Percentiles rank a stretch among this genome's conserved stretches.
Conservation (phyloP, 495 filamentous ascomycete genomes). For the Penicillium coffeae region DNA sequence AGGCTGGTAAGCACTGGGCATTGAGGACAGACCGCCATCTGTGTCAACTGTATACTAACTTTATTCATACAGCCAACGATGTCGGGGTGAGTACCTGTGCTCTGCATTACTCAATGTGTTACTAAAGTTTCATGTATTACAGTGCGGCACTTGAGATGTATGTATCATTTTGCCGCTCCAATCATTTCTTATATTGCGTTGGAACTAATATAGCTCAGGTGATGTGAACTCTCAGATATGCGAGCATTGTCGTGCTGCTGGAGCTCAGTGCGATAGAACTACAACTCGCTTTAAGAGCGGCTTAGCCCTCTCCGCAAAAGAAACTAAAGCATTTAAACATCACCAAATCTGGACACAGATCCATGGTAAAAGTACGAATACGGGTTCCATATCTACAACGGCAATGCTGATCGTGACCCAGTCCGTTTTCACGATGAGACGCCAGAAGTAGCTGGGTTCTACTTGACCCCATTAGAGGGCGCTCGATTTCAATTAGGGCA, state of each 20-base stretch:
- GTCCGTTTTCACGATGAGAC: slow-evolving; percentile 27
- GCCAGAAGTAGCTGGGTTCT: slow-evolving; percentile 13
- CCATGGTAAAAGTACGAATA: slow-evolving; percentile 13
- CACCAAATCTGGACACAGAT: slow-evolving; percentile 15
- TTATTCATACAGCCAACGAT: slow-evolving; percentile 11
- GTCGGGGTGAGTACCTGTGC: slow-evolving; percentile 13
- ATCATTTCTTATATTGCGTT: too few relatives aligned
- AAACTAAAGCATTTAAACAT: slow-evolving; percentile 15
- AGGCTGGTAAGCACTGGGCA: slow-evolving; percentile 16
- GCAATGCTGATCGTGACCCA: slow-evolving; percentile 3
- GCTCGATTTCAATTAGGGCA: background rate
- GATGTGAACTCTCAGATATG: slow-evolving; percentile 16
- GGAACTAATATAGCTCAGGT: slow-evolving; percentile 10
- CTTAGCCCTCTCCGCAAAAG: slow-evolving; percentile 9
- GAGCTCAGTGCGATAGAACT: slow-evolving; percentile 19
- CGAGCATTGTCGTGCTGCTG: slow-evolving; percentile 17
- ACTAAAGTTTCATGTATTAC: background rate
- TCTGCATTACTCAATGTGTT: background rate
- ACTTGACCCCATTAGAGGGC: background rate
- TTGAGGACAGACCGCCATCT: background rate
- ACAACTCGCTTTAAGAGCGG: slow-evolving; percentile 24
- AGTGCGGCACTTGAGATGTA: slow-evolving; percentile 30
- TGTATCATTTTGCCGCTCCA: slow-evolving; percentile 1
- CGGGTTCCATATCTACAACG: background rate
- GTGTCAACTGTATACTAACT: slow-evolving; percentile 3